A percentile compares a stretch with the other conserved stretches of the same genome.
phyloP scores from a whole-genome alignment of 139 green algal genomes.

The Diplosphaera chodatii region DNA sequence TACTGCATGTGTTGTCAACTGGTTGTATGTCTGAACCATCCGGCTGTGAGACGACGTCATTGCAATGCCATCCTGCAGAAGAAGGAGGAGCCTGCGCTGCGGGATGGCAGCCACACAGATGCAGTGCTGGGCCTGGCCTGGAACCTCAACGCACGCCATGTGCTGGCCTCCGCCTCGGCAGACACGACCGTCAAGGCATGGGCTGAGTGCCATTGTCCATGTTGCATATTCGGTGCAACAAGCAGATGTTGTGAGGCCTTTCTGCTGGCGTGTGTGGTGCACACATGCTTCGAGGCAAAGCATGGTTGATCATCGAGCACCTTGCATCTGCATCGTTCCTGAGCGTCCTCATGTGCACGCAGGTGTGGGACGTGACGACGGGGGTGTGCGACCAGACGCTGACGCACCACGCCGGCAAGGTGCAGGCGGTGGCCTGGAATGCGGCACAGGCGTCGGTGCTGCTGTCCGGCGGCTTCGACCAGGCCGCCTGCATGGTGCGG shows the following conservation, averaged over 20 bases:
- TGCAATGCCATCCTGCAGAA: slow-evolving; percentile 6
- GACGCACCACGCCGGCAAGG: slow-evolving; percentile 84
- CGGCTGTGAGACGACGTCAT: no score
- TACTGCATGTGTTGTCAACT: no score
- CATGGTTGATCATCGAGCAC: no score
- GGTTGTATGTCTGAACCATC: no score
- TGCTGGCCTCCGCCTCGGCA: slow-evolving; percentile 79
- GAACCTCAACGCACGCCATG: slow-evolving; percentile 84
- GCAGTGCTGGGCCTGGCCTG: slow-evolving; percentile 86
- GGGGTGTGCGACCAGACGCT: slow-evolving; percentile 70
- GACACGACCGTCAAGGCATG: slow-evolving; percentile 82
- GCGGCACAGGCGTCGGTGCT: slow-evolving; percentile 76
- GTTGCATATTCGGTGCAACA: no score
- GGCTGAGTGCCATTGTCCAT: no score
- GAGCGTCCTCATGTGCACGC: no score
- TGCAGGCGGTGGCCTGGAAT: slow-evolving; percentile 95
- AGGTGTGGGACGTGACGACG: slow-evolving; percentile 68
- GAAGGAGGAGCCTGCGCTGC: slow-evolving; percentile 27
- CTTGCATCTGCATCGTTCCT: no score
- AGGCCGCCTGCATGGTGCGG: slow-evolving; percentile 58
- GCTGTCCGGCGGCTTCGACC: slow-evolving; percentile 85
- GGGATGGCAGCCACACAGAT: slow-evolving; percentile 79
- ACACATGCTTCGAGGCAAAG: no score
- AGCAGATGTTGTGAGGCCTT: no score
- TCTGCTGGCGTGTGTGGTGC: no score